These are phyloP conservation scores for Penicillium cinerascens DNA, from an alignment of 495 filamentous ascomycete species.

Conservation along the genomic window DNA sequence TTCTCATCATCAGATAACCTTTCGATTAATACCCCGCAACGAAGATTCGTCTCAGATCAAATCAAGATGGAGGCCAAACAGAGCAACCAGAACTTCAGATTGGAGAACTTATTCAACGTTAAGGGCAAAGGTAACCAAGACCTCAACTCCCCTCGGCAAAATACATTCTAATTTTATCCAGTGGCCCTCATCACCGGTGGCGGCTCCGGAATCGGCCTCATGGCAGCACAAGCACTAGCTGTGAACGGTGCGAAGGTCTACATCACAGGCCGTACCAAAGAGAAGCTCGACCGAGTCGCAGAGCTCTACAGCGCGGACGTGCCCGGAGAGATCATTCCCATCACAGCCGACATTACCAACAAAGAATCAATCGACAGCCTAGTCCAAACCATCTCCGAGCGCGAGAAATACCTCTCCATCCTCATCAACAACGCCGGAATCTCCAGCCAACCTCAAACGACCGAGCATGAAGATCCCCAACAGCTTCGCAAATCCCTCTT, in stretches of 20 bases:
- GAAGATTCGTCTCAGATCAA: not conserved
- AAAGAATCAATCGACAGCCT: slow-evolving; percentile 46
- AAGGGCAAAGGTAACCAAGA: slow-evolving; percentile 39
- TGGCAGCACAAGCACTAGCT: slow-evolving; percentile 55
- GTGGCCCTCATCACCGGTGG: slow-evolving; percentile 57
- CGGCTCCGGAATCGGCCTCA: slow-evolving; percentile 50
- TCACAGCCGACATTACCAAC: slow-evolving; percentile 47
- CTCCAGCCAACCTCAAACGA: slow-evolving; percentile 24
- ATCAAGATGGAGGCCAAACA: slow-evolving; percentile 18
- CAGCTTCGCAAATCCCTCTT: slow-evolving; percentile 57
- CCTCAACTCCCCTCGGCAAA: not conserved
- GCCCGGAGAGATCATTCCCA: slow-evolving; percentile 54
- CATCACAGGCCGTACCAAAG: slow-evolving; percentile 54
- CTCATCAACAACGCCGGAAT: slow-evolving; percentile 59
- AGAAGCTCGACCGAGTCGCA: slow-evolving; percentile 54
- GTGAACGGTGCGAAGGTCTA: slow-evolving; percentile 60
- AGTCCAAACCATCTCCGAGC: slow-evolving; percentile 38
- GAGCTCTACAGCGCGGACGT: slow-evolving; percentile 44
- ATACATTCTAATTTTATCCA: slow-evolving; percentile 6
- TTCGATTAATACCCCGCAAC: not conserved
- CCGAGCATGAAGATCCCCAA: slow-evolving; percentile 35
- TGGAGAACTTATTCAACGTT: slow-evolving; percentile 53
- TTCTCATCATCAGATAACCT: not conserved
- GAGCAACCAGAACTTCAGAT: slow-evolving; percentile 49
- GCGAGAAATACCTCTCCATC: slow-evolving; percentile 47